A percentile compares a stretch with the other conserved stretches of the same genome.
Conservation (phyloP, 805 yeast species). For the Nematodospora valgi region DNA sequence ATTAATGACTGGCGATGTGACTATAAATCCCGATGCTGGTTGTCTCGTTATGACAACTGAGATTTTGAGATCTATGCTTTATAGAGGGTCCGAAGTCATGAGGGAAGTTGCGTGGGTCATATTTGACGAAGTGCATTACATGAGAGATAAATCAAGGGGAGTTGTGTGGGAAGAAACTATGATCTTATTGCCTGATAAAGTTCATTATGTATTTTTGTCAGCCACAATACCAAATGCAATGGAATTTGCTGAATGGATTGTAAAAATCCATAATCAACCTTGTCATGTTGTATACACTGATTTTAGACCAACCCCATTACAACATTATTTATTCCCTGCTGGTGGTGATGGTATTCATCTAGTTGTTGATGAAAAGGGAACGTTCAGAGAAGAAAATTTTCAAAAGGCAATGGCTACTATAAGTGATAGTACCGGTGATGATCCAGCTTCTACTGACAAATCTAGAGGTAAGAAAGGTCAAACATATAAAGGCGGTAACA, state of each 20-base stretch:
- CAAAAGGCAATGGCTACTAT: constrained; percentile 98
- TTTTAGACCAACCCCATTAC: constrained; percentile 98
- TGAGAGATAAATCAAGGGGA: constrained; percentile 97
- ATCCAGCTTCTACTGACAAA: constrained; percentile 58
- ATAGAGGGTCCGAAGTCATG: constrained; percentile 96
- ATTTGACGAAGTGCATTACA: constrained; percentile 97
- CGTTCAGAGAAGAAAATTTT: constrained; percentile 94
- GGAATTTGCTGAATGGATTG: constrained; percentile 99
- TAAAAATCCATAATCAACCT: constrained; percentile 91
- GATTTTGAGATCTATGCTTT: constrained; percentile 93
- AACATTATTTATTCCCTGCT: constrained; percentile 97
- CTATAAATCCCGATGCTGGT: constrained; percentile 97
- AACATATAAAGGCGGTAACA: constrained; percentile 82
- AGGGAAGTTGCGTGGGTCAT: constrained; percentile 99
- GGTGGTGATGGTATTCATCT: constrained; percentile 97
- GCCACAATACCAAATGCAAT: constrained; percentile 98
- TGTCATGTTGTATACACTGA: constrained; percentile 98
- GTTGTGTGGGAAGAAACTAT: constrained; percentile 99
- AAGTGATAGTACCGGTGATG: constrained; percentile 79
- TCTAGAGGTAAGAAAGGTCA: constrained; percentile 74
- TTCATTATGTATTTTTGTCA: constrained; percentile 86
- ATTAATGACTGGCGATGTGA: constrained; percentile 98
- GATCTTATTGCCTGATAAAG: constrained; percentile 92
- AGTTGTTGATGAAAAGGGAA: constrained; percentile 96
- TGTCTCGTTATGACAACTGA: constrained; percentile 99